These are phyloP conservation scores for Xylaria grammica DNA, from an alignment of 495 filamentous ascomycete species.

Conservation along the genomic window DNA sequence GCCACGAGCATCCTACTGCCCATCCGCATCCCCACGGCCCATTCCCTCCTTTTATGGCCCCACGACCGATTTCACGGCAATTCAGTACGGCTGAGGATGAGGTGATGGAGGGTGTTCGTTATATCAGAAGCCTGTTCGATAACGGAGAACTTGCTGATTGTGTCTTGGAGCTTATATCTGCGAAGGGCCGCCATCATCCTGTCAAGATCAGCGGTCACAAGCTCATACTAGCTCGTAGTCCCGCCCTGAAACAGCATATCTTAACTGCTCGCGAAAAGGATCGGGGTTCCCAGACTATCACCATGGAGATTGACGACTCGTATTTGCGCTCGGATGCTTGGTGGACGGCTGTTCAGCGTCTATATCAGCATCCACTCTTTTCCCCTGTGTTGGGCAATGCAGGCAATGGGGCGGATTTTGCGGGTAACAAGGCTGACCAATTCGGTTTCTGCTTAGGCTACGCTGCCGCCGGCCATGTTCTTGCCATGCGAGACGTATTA, in stretches of 20 bases:
- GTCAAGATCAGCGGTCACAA: constrained; percentile 55
- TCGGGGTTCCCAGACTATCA: constrained; percentile 40
- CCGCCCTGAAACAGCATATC: constrained; percentile 43
- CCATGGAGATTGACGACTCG: constrained; percentile 50
- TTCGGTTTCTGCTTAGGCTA: constrained; percentile 58
- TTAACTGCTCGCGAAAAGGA: constrained; percentile 34
- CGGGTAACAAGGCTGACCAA: constrained; percentile 40
- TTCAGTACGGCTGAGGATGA: constrained; percentile 36
- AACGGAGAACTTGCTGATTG: constrained; percentile 54
- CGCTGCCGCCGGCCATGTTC: constrained; percentile 55
- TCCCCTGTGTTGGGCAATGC: constrained; percentile 27
- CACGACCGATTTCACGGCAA: constrained; percentile 22
- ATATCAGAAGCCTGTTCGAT: constrained; percentile 45
- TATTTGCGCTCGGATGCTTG: constrained; percentile 56
- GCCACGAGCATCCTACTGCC: constrained; percentile 31
- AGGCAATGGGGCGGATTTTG: constrained; percentile 29
- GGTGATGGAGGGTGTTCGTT: constrained; percentile 41
- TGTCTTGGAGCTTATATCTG: constrained; percentile 50
- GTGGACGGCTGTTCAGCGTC: constrained; percentile 51
- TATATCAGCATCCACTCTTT: constrained; percentile 54
- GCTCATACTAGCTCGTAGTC: constrained; percentile 58
- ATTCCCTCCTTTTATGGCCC: constrained; percentile 32
- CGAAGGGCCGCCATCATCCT: constrained; percentile 41
- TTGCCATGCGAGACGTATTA: constrained; percentile 51
- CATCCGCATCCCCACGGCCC: constrained; percentile 25